Conservation (phyloP, 83 land plant species). For the Larix sibirica region DNA sequence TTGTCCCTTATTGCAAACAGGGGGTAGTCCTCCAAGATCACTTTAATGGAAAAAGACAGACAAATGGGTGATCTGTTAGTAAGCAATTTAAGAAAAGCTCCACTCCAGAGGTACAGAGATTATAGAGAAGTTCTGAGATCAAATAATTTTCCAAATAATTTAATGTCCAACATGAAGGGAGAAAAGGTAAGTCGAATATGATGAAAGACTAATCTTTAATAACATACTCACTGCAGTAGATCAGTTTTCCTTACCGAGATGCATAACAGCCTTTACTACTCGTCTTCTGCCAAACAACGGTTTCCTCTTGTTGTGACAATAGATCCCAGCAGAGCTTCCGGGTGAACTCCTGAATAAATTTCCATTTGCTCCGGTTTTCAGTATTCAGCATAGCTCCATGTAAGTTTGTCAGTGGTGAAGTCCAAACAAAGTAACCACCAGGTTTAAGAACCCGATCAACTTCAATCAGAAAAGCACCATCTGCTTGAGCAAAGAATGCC, state of each 20-base stretch:
- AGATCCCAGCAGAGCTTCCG: conserved; percentile 79
- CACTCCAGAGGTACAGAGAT: conserved; percentile 11
- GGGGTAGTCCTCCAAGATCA: conserved; percentile 28
- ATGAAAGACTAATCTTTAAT: background rate
- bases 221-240: background rate
- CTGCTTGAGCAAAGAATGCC: conserved; percentile 25
- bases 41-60: conserved; percentile 4
- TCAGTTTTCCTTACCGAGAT: conserved; percentile 43
- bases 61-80: background rate
- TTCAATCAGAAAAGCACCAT: conserved; percentile 64
- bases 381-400: conserved; percentile 37
- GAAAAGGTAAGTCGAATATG: background rate
- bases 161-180: background rate
- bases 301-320: conserved; percentile 73
- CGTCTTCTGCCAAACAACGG: conserved; percentile 82
- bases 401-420: conserved; percentile 51
- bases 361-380: conserved; percentile 49
- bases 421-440: conserved; percentile 90
- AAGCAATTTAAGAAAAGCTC: background rate
- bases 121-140: background rate
- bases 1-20: conserved; percentile 54
- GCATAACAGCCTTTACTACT: conserved; percentile 53
- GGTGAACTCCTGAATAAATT: conserved; percentile 42
- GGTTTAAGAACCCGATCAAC: conserved; percentile 75
- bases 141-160: background rate